Percentiles rank a stretch among this genome's conserved stretches.
Conservation (phyloP, 192 early-diverging fungal genomes). For the Podila minutissima region DNA sequence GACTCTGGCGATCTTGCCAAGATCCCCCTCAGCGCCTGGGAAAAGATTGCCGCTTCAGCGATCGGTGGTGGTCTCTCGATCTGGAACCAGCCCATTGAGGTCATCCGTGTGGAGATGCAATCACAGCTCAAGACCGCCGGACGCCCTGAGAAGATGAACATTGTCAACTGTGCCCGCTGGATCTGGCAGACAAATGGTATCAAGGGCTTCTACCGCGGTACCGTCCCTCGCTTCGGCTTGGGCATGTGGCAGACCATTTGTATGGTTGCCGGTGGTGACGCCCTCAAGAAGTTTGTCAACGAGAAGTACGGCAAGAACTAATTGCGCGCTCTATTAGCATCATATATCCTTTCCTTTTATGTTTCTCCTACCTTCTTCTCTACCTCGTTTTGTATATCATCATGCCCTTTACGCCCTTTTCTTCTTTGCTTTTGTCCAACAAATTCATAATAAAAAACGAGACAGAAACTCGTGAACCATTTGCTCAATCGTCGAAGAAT, state of each 20-base stretch:
- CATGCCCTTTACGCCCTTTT: not conserved
- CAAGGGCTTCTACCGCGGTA: slow-evolving; percentile 92
- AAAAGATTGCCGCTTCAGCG: slow-evolving; percentile 81
- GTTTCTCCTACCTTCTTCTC: not conserved
- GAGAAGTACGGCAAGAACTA: slow-evolving; percentile 34
- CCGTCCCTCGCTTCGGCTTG: slow-evolving; percentile 81
- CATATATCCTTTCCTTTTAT: not conserved
- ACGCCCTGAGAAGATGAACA: slow-evolving; percentile 93
- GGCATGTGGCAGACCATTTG: slow-evolving; percentile 89
- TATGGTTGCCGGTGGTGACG: slow-evolving; percentile 81
- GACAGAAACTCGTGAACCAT: not conserved
- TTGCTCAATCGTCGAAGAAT: too few species aligned
- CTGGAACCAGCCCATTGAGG: slow-evolving; percentile 99
- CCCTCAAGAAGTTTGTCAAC: slow-evolving; percentile 52
- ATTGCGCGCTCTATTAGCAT: not conserved
- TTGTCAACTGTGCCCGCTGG: slow-evolving; percentile 82
- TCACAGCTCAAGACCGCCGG: slow-evolving; percentile 87
- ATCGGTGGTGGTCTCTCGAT: slow-evolving; percentile 92
- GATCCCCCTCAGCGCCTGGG: slow-evolving; percentile 56
- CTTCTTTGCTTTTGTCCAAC: not conserved
- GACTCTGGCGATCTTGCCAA: slow-evolving; percentile 42
- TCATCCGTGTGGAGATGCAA: slow-evolving; percentile 99
- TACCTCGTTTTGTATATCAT: not conserved
- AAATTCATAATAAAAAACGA: not conserved
- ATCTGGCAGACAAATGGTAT: slow-evolving; percentile 94